Evolutionary conservation across 2,329 filamentous ascomycete genomes (phyloP).

Genomic region (Talaromyces albobiverticillius): DNA sequence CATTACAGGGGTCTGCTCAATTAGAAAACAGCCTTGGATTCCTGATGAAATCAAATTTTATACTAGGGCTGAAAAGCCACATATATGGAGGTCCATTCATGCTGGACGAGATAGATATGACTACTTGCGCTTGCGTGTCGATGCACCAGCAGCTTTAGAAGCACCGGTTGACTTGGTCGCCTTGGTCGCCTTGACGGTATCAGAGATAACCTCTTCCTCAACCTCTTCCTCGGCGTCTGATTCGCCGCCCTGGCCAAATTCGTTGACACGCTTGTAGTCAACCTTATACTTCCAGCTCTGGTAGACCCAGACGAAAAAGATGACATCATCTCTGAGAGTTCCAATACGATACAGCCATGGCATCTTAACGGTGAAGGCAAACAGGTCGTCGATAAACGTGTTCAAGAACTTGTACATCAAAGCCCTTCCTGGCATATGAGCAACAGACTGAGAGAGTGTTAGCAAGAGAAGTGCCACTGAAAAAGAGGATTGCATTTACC

Average conservation of each 20-base stretch:
- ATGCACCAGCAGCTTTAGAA: conserved; percentile 27
- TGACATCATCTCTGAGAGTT: conserved; percentile 90
- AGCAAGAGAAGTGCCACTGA: conserved; percentile 16
- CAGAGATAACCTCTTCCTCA: conserved; percentile 42
- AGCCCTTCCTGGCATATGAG: conserved; percentile 93
- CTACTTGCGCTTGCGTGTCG: conserved; percentile 26
- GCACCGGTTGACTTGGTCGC: conserved; percentile 19
- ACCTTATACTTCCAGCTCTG: conserved; percentile 90
- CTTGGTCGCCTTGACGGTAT: conserved; percentile 18
- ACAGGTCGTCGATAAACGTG: conserved; percentile 98
- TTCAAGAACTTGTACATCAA: conserved; percentile 99
- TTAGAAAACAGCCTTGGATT: neutral
- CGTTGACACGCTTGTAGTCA: conserved; percentile 89
- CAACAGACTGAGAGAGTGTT: conserved; percentile 57
- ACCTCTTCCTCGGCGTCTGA: conserved; percentile 62
- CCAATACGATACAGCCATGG: conserved; percentile 87
- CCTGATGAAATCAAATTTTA: neutral
- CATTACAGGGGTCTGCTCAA: neutral
- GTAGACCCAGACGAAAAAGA: conserved; percentile 97
- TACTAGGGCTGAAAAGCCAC: neutral
- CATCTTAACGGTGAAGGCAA: conserved; percentile 99
- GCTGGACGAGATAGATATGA: neutral
- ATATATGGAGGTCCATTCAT: neutral
- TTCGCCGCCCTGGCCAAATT: conserved; percentile 98
- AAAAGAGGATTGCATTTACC: conserved; percentile 41